Base-by-base conservation (phyloP, 345 rosid genomes). In the Lepidium africanum region DNA sequence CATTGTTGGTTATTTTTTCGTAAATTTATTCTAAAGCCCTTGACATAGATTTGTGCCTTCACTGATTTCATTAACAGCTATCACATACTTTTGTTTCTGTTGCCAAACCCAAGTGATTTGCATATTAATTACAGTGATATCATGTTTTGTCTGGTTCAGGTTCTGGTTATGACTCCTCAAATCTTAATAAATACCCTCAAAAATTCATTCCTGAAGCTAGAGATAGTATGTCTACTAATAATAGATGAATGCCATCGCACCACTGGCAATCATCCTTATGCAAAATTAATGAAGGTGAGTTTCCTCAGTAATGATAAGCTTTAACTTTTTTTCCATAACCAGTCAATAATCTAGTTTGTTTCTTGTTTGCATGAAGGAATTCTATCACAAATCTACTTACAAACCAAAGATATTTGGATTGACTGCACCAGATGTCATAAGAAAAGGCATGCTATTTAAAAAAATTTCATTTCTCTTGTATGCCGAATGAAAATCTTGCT, bases 111-210 rank as follows among this genome's bases (percentile, higher is more conserved):
- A 30, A 4, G 16, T 64, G 21, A 63, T 38, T 15, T 46, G 65
- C 14, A 39, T 51, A 33, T 42, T 35, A 61, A 35, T 68, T 7
- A 60, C 59, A 53, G 36, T 53, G 30, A 40, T 40, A 65, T 42
- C 9, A 37, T 39, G 23, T 52, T 43, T 16, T 60, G 3, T 74
- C 42, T 69, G 52, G 65, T 69, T 51, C 67, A 91, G 99, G 91
- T 94, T 43, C 52, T 94, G 61, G 97, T 94, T 48, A 88, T 94
- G 97, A 94, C 96, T 66, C 97, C 97, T 14, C 97, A 91, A 46
- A 80, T 91, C 72, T 82, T 94, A 36, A 69, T 87, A 74, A 88
- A 94, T 81, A 85, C 88, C 53, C 81, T 94, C 55, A 79, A 88
- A 65, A 86, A 83, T 63, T 81, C 84, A 39, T 91, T 79, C 71